A percentile compares a stretch with the other conserved stretches of the same genome.
Conservation (phyloP, 73 alveolate genomes). For the Blepharisma japonicum region DNA sequence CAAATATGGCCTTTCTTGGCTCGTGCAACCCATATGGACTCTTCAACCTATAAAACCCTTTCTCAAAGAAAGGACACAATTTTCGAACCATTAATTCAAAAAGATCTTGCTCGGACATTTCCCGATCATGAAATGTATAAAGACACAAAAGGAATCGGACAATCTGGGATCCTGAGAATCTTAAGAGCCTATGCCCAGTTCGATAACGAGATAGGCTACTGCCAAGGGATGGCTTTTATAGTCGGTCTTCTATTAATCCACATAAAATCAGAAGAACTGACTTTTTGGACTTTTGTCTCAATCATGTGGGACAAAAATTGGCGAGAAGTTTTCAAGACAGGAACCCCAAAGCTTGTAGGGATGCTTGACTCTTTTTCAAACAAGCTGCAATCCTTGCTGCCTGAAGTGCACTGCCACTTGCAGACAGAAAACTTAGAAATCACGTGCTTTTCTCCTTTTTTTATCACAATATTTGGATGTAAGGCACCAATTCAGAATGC, state of each 20-base stretch:
- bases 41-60: background rate
- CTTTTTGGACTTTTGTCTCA: conserved; percentile 52
- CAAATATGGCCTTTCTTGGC: conserved; percentile 21
- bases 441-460: background rate
- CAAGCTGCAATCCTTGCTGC: background rate
- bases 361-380: background rate
- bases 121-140: conserved; percentile 19
- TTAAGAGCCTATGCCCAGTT: conserved; percentile 47
- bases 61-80: background rate
- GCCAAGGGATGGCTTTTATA: conserved; percentile 54
- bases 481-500: background rate
- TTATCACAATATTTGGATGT: conserved; percentile 7
- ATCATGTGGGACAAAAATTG: conserved; percentile 31
- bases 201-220: conserved; percentile 57
- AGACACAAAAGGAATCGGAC: conserved; percentile 27
- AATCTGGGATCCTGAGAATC: conserved; percentile 34
- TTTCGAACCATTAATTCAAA: background rate
- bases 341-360: conserved; percentile 25
- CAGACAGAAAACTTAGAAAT: background rate
- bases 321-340: conserved; percentile 8
- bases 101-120: conserved; percentile 30
- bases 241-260: conserved; percentile 50
- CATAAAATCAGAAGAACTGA: conserved; percentile 39
- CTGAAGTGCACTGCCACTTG: conserved; percentile 16
- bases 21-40: conserved; percentile 7